Evolutionary conservation across 1,139 yeast species (phyloP).

Genomic region (Hanseniaspora gamundiae): DNA sequence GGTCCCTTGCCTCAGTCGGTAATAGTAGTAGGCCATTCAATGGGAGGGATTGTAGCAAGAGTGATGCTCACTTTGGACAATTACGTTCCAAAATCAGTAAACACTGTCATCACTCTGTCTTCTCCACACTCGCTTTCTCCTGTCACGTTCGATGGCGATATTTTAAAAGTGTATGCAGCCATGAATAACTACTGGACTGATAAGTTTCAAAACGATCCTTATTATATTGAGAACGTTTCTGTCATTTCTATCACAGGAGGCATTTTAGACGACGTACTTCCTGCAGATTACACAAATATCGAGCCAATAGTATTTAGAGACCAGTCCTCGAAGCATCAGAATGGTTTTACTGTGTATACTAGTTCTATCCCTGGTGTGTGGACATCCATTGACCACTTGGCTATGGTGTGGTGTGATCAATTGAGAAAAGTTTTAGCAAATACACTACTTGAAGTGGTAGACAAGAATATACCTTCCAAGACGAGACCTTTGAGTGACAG

Average conservation of each 20-base stretch:
- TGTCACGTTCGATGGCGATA: constrained; percentile 87
- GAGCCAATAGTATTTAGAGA: constrained; percentile 49
- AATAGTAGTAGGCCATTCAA: constrained; percentile 78
- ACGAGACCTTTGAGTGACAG: constrained; percentile 42
- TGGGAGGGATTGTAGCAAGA: constrained; percentile 93
- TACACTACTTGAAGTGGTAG: constrained; percentile 48
- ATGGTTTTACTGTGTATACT: constrained; percentile 78
- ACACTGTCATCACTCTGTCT: constrained; percentile 76
- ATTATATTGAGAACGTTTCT: constrained; percentile 33
- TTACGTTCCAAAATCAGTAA: constrained; percentile 57
- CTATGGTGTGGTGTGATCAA: constrained; percentile 96
- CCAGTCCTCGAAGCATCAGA: constrained; percentile 25
- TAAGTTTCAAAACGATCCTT: constrained; percentile 31
- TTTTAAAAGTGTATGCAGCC: constrained; percentile 58
- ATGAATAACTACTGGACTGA: constrained; percentile 74
- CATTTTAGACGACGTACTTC: constrained; percentile 62
- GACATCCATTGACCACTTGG: constrained; percentile 92
- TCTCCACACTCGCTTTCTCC: constrained; percentile 94
- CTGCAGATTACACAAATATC: constrained; percentile 84
- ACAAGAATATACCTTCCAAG: constrained; percentile 31
- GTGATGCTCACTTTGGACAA: constrained; percentile 71
- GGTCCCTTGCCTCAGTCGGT: constrained; percentile 50
- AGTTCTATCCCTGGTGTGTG: constrained; percentile 85
- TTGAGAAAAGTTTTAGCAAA: constrained; percentile 52
- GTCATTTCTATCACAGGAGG: constrained; percentile 89